These are phyloP conservation scores for Hippophae rhamnoides DNA, from an alignment of 306 rosid genomes.

Conservation along the genomic window DNA sequence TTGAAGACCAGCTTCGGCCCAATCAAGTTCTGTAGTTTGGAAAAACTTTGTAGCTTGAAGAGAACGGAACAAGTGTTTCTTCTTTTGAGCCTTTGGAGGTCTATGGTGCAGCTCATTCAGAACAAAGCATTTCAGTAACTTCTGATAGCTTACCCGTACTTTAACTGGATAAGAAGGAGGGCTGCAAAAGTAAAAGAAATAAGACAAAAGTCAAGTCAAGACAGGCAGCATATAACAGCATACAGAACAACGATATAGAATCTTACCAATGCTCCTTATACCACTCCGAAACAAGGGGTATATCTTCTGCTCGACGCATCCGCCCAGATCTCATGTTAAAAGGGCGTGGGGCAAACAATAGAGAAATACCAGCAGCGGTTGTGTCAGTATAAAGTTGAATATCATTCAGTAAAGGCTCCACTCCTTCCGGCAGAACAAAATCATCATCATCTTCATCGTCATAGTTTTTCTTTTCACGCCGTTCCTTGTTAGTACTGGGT, in stretches of 20 bases:
- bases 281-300: constrained; percentile 98
- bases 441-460: constrained; percentile 89
- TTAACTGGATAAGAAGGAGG: constrained; percentile 98
- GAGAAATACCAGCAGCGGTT: constrained; percentile 91
- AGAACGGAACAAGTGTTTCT: constrained; percentile 87
- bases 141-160: constrained; percentile 96
- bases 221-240: not conserved
- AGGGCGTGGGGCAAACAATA: constrained; percentile 96
- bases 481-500: constrained; percentile 82
- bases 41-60: constrained; percentile 97
- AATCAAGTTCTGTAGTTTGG: constrained; percentile 98
- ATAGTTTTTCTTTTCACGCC: constrained; percentile 66
- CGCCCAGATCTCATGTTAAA: constrained; percentile 99
- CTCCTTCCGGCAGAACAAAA: constrained; percentile 76
- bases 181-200: constrained; percentile 32
- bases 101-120: constrained; percentile 97
- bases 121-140: constrained; percentile 87
- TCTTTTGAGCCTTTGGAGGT: constrained; percentile 96
- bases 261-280: constrained; percentile 91
- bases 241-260: not conserved
- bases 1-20: constrained; percentile 99
- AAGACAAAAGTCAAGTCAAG: constrained; percentile 6
- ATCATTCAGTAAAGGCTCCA: constrained; percentile 76
- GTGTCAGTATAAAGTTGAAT: constrained; percentile 93
- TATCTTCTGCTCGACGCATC: constrained; percentile 87